Evolutionary conservation across 2,329 filamentous ascomycete genomes (phyloP).

Genomic region (Colletotrichum somersetense): DNA sequence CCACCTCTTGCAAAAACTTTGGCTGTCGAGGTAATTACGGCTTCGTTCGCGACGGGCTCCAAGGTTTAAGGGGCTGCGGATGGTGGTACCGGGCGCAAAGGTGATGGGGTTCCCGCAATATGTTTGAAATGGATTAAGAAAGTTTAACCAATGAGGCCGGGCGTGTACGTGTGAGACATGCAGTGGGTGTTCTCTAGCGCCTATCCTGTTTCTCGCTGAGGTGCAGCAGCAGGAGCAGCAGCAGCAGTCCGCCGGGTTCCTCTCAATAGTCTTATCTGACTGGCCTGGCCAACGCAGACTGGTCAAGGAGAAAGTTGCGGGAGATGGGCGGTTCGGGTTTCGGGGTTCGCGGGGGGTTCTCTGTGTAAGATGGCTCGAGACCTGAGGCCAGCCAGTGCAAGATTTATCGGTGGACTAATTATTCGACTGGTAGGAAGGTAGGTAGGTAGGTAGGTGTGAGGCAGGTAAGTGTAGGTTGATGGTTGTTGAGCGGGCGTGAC

Average conservation of each 20-base stretch:
- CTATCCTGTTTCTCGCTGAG: slow-evolving; percentile 40
- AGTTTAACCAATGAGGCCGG: slow-evolving; percentile 29
- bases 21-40: slow-evolving; percentile 11
- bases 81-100: slow-evolving; percentile 14
- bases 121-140: slow-evolving; percentile 31
- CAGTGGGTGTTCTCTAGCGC: slow-evolving; percentile 23
- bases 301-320: slow-evolving; percentile 31
- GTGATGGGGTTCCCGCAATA: slow-evolving; percentile 20
- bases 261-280: slow-evolving; percentile 26
- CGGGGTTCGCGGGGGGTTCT: background rate
- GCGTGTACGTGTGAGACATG: slow-evolving; percentile 28
- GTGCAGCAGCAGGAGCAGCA: slow-evolving; percentile 29
- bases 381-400: slow-evolving; percentile 13
- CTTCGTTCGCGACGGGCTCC: slow-evolving; percentile 20
- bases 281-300: slow-evolving; percentile 33
- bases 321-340: slow-evolving; percentile 36
- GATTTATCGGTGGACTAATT: background rate
- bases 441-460: too few relatives aligned
- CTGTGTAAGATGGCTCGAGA: slow-evolving; percentile 31
- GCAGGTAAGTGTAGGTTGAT: background rate
- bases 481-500: background rate
- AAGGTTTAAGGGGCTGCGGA: slow-evolving; percentile 39
- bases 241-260: too few relatives aligned
- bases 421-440: background rate
- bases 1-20: slow-evolving; percentile 24